phyloP scores from a whole-genome alignment of 768 basidiomycete species.

The Naganishia kalamii region DNA sequence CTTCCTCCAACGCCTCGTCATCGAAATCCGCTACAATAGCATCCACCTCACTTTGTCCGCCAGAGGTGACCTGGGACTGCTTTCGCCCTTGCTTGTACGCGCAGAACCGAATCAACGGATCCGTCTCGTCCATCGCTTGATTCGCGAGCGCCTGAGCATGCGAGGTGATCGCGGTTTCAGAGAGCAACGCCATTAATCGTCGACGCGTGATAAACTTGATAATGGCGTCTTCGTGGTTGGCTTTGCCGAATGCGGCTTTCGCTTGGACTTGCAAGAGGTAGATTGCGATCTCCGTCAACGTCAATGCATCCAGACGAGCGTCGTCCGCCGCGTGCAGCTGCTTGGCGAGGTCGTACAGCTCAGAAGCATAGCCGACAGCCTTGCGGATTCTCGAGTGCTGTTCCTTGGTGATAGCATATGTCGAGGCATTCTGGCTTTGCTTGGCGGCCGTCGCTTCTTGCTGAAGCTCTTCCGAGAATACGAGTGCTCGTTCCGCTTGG shows the following conservation, averaged over 20 bases:
- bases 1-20: conserved; percentile 47
- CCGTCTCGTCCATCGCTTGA: conserved; percentile 75
- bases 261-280: conserved; percentile 78
- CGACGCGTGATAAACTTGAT: conserved; percentile 73
- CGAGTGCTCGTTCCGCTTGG: conserved; percentile 88
- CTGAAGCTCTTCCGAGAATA: conserved; percentile 73
- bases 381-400: conserved; percentile 41
- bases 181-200: conserved; percentile 52
- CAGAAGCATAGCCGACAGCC: conserved; percentile 30
- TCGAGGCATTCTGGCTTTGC: conserved; percentile 20
- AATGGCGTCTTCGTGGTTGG: conserved; percentile 64
- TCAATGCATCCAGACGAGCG: conserved; percentile 51
- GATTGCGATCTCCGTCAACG: conserved; percentile 63
- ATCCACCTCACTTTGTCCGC: conserved; percentile 47
- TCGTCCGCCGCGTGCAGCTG: conserved; percentile 58
- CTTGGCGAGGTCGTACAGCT: conserved; percentile 55
- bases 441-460: not conserved
- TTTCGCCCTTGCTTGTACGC: conserved; percentile 77
- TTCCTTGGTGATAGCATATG: conserved; percentile 23
- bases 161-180: conserved; percentile 55
- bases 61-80: not conserved
- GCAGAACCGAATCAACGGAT: conserved; percentile 84
- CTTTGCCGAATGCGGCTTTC: conserved; percentile 69
- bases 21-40: conserved; percentile 42
- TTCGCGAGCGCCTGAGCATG: conserved; percentile 77